Evolutionary conservation across 2,329 filamentous ascomycete genomes (phyloP).

Genomic region (Phaeoacremonium minimum): DNA sequence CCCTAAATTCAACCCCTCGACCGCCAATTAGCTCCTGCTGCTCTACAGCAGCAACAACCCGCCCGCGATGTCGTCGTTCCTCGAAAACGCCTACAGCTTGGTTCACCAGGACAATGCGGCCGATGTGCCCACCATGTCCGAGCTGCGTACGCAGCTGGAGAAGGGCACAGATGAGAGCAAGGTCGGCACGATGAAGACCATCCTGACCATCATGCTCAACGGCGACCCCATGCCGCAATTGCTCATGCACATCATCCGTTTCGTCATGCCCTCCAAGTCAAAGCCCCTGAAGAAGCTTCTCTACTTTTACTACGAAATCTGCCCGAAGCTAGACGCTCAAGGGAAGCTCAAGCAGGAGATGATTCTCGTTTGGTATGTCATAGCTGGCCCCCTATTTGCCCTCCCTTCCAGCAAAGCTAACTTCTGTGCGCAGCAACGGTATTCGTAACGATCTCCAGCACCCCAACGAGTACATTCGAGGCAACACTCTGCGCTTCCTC

Average conservation of each 20-base stretch:
- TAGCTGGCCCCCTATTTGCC: background rate
- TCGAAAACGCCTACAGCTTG: constrained; percentile 93
- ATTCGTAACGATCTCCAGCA: constrained; percentile 97
- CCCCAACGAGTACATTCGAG: constrained; percentile 95
- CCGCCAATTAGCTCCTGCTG: too few relatives aligned
- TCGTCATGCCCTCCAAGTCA: constrained; percentile 98
- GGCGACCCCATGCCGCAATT: constrained; percentile 93
- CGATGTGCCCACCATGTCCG: constrained; percentile 84
- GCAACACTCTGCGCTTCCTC: constrained; percentile 96
- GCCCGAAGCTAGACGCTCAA: constrained; percentile 85
- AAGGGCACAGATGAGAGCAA: constrained; percentile 92
- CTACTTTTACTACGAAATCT: constrained; percentile 99
- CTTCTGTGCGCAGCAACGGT: constrained; percentile 65
- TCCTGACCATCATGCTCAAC: constrained; percentile 96
- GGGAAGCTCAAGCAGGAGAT: constrained; percentile 99
- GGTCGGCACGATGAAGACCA: constrained; percentile 92
- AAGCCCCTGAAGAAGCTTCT: constrained; percentile 96
- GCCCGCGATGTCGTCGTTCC: constrained; percentile 83
- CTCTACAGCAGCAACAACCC: too few relatives aligned
- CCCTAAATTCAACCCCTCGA: too few relatives aligned
- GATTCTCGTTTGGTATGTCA: constrained; percentile 88
- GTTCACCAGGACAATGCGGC: constrained; percentile 97
- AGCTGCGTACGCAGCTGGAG: constrained; percentile 88
- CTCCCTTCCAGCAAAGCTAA: constrained; percentile 16
- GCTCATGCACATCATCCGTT: constrained; percentile 99